Evolutionary conservation across 768 basidiomycete species (phyloP).

Genomic region (Solioccasus polychromus): DNA sequence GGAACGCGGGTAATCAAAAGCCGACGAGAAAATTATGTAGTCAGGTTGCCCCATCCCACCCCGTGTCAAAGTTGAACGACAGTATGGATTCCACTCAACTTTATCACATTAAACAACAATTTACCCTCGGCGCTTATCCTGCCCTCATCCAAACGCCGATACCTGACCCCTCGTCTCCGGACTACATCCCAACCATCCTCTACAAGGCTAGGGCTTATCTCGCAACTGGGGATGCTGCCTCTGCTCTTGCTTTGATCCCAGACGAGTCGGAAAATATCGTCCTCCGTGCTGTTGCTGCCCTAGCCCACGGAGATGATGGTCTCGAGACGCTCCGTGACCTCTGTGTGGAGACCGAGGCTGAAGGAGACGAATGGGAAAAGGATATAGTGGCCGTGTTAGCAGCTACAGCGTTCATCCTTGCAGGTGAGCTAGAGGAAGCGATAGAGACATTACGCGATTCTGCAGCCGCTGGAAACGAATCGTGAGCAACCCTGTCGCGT

Average conservation of each 20-base stretch:
- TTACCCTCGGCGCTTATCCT: conserved; percentile 73
- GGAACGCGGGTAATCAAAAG: no score
- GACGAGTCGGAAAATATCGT: conserved; percentile 59
- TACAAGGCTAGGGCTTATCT: conserved; percentile 80
- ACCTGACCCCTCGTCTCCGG: conserved; percentile 59
- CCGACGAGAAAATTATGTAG: background rate
- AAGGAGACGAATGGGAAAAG: conserved; percentile 66
- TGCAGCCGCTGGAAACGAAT: conserved; percentile 79
- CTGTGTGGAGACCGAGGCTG: conserved; percentile 81
- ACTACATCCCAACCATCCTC: conserved; percentile 62
- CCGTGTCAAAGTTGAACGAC: background rate
- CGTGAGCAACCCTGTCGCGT: conserved; percentile 47
- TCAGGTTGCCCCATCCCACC: background rate
- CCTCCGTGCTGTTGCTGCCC: conserved; percentile 64
- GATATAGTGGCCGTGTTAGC: conserved; percentile 74
- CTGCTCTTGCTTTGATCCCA: conserved; percentile 57
- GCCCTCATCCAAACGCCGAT: conserved; percentile 51
- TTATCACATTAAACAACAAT: conserved; percentile 73
- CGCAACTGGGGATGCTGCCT: conserved; percentile 58
- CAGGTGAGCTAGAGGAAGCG: conserved; percentile 89
- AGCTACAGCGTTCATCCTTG: conserved; percentile 81
- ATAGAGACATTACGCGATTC: conserved; percentile 77
- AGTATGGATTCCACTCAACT: conserved; percentile 59
- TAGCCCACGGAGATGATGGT: conserved; percentile 62
- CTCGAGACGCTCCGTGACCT: conserved; percentile 85